phyloP scores from a whole-genome alignment of 1,139 yeast genomes.

The Sugiyamaella neomexicana region DNA sequence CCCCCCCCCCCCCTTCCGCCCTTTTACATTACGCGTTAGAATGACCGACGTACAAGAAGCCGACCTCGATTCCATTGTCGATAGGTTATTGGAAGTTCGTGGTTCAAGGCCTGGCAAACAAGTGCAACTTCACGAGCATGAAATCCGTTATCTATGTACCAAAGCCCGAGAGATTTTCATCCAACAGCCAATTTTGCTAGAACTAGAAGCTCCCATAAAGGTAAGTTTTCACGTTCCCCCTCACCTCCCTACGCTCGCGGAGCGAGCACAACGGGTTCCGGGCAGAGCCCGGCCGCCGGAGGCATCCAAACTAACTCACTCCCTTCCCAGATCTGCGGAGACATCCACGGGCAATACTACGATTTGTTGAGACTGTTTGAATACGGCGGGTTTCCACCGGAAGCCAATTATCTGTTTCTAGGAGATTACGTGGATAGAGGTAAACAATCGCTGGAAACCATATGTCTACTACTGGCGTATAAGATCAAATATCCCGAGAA shows the following conservation, averaged over 20 bases:
- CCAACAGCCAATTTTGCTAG: slow-evolving; percentile 93
- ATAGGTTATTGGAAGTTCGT: slow-evolving; percentile 93
- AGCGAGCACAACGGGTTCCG: background rate
- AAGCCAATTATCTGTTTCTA: slow-evolving; percentile 83
- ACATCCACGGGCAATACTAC: slow-evolving; percentile 96
- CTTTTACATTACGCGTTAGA: slow-evolving; percentile 7
- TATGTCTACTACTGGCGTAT: slow-evolving; percentile 87
- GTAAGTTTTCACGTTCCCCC: too few species aligned
- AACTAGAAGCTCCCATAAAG: slow-evolving; percentile 96
- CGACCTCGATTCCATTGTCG: slow-evolving; percentile 95
- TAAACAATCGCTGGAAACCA: slow-evolving; percentile 92
- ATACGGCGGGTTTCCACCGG: slow-evolving; percentile 96
- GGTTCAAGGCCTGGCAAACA: slow-evolving; percentile 98
- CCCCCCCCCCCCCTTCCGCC: too few species aligned
- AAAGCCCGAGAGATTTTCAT: slow-evolving; percentile 97
- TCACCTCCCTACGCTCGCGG: background rate
- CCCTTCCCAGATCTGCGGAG: slow-evolving; percentile 63
- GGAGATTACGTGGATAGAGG: slow-evolving; percentile 99
- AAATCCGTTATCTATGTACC: slow-evolving; percentile 92
- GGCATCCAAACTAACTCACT: too few species aligned
- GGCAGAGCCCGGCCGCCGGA: slow-evolving; percentile 3
- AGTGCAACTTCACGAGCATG: slow-evolving; percentile 89
- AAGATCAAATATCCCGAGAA: slow-evolving; percentile 97
- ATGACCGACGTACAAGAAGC: slow-evolving; percentile 78
- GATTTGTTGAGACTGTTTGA: slow-evolving; percentile 93